These are phyloP conservation scores for Noccaea caerulescens DNA, from an alignment of 345 rosid genomes.

Conservation along the genomic window DNA sequence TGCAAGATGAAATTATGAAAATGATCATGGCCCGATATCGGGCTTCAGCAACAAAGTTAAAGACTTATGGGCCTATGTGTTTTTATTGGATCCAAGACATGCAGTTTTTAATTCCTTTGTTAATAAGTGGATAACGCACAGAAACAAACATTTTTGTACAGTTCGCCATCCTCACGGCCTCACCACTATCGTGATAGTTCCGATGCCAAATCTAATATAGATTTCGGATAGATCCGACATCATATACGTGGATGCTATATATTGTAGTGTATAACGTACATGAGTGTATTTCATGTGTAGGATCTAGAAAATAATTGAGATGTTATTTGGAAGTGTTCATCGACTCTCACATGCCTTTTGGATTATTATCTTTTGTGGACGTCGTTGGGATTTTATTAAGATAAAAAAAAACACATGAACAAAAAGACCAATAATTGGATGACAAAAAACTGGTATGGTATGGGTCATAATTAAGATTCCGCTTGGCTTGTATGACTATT, in stretches of 20 bases:
- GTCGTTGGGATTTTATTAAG: background rate
- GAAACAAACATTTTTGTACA: too few relatives aligned
- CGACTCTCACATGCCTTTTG: constrained; percentile 30
- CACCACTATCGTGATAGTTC: too few relatives aligned
- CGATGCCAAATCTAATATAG: too few relatives aligned
- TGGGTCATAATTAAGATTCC: constrained; percentile 10
- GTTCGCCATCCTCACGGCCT: too few relatives aligned
- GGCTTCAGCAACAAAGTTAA: background rate
- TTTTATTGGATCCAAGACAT: background rate
- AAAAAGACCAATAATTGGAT: constrained; percentile 25
- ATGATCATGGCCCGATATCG: background rate
- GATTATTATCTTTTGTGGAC: background rate
- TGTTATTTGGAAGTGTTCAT: constrained; percentile 27
- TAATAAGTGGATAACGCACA: background rate
- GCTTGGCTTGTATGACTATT: constrained; percentile 15
- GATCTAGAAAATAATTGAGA: constrained; percentile 12
- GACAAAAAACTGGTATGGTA: background rate
- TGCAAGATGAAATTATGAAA: background rate
- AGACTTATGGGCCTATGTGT: background rate
- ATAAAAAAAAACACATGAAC: background rate
- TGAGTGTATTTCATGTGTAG: background rate
- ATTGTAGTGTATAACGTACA: background rate
- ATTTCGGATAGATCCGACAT: constrained; percentile 22
- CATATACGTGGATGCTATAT: constrained; percentile 19
- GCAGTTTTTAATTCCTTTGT: background rate